These are phyloP conservation scores for Uromyces viciae-fabae DNA, from an alignment of 1,284 basidiomycete species.

Conservation along the genomic window DNA sequence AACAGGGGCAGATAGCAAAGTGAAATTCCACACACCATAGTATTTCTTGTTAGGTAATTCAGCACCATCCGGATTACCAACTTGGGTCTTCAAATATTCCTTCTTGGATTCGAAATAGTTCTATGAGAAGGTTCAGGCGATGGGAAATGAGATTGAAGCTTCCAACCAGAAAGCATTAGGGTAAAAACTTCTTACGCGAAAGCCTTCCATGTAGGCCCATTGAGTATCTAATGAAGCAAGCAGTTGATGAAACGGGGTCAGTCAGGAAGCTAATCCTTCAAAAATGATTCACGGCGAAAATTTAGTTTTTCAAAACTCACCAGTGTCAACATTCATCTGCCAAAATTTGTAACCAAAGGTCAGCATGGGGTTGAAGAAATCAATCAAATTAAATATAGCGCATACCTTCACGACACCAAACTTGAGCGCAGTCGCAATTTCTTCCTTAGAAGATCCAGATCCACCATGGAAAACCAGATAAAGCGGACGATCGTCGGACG, in stretches of 20 bases:
- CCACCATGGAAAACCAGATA: conserved; percentile 99
- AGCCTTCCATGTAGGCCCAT: conserved; percentile 84
- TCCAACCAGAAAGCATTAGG: not conserved
- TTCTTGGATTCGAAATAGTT: conserved; percentile 80
- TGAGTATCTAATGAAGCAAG: conserved; percentile 69
- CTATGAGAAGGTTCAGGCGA: conserved; percentile 53
- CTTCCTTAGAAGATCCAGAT: conserved; percentile 92
- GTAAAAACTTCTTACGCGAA: conserved; percentile 55
- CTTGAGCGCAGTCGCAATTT: conserved; percentile 85
- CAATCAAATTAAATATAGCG: conserved; percentile 41
- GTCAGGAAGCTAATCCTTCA: not conserved
- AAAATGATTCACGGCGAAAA: not conserved
- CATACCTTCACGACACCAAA: conserved; percentile 98
- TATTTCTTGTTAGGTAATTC: conserved; percentile 97
- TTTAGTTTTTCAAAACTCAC: conserved; percentile 14
- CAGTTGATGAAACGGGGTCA: not conserved
- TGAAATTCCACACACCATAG: conserved; percentile 17
- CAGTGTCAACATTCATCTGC: conserved; percentile 45
- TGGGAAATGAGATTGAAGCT: not conserved
- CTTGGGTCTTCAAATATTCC: conserved; percentile 75
- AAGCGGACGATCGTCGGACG: conserved; percentile 70
- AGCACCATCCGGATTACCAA: conserved; percentile 81
- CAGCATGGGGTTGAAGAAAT: not conserved
- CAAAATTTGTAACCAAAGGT: not conserved
- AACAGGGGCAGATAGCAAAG: not conserved